Conservation (phyloP, 805 yeast genomes). For the Kuraishia capsulata region DNA sequence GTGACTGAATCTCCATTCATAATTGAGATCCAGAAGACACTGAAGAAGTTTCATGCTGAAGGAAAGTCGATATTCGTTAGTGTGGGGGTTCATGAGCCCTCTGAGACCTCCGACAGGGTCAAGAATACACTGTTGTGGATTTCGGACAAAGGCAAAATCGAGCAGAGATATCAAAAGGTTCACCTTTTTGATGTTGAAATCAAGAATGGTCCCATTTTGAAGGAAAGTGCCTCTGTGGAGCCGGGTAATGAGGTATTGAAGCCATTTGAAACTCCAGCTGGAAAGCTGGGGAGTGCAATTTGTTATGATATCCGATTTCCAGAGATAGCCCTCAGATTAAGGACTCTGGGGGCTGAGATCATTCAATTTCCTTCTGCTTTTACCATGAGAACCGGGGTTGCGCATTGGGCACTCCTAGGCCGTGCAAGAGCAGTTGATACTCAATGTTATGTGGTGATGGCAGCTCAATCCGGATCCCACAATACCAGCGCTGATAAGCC, state of each 20-base stretch:
- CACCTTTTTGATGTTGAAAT: conserved; percentile 88
- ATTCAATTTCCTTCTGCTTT: conserved; percentile 87
- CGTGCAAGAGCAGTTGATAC: conserved; percentile 82
- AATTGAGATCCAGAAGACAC: conserved; percentile 32
- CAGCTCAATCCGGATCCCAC: conserved; percentile 82
- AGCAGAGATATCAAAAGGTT: conserved; percentile 69
- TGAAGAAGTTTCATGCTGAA: conserved; percentile 26
- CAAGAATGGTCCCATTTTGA: conserved; percentile 69
- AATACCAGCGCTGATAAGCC: conserved; percentile 36
- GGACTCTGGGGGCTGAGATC: conserved; percentile 66
- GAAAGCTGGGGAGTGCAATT: conserved; percentile 61
- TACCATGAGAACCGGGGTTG: conserved; percentile 83
- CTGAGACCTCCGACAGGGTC: conserved; percentile 35
- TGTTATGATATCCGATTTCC: conserved; percentile 90
- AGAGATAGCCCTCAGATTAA: conserved; percentile 57
- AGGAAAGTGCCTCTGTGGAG: conserved; percentile 73
- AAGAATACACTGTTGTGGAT: conserved; percentile 72
- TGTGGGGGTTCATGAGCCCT: conserved; percentile 86
- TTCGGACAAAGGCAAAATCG: conserved; percentile 50
- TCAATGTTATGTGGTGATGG: conserved; percentile 80
- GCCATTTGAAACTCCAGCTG: conserved; percentile 53
- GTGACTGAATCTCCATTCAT: conserved; percentile 32
- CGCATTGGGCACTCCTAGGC: conserved; percentile 82
- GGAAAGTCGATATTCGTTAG: conserved; percentile 53
- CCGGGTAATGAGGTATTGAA: conserved; percentile 51